phyloP scores from a whole-genome alignment of 2,329 filamentous ascomycete species.

The Plectosphaerella plurivora region DNA sequence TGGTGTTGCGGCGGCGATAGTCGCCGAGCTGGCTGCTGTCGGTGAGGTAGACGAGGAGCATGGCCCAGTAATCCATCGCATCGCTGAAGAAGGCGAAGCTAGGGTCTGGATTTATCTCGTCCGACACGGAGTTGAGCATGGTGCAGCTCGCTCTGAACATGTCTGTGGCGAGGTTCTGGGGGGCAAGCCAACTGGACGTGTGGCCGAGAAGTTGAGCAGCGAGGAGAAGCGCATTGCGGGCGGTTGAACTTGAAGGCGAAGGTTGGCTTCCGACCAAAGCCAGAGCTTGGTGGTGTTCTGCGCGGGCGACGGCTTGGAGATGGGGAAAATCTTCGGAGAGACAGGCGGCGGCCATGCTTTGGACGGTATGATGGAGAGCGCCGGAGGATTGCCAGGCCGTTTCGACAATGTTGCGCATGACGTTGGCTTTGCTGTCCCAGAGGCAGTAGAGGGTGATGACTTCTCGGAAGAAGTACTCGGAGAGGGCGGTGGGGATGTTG shows the following conservation, averaged over 20 bases:
- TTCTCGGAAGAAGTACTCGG: conserved; percentile 15
- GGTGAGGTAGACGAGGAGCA: conserved; percentile 15
- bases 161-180: conserved; percentile 13
- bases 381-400: conserved; percentile 48
- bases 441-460: conserved; percentile 15
- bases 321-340: conserved; percentile 38
- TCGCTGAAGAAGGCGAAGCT: conserved; percentile 10
- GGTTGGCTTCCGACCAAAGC: conserved; percentile 2
- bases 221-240: conserved; percentile 7
- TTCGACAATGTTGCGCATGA: conserved; percentile 15
- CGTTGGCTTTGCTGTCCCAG: conserved; percentile 15
- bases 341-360: conserved; percentile 61
- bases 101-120: neutral
- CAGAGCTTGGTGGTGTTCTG: conserved; percentile 10
- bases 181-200: conserved; percentile 14
- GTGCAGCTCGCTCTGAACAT: conserved; percentile 10
- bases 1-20: neutral
- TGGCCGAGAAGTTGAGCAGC: conserved; percentile 12
- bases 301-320: conserved; percentile 2
- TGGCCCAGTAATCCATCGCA: conserved; percentile 17
- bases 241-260: conserved; percentile 21
- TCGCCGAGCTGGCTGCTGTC: conserved; percentile 8
- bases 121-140: neutral
- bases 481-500: conserved; percentile 8
- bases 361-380: conserved; percentile 56